Base-by-base conservation (phyloP, 139 green algal species). In the Trebouxia sp. region DNA sequence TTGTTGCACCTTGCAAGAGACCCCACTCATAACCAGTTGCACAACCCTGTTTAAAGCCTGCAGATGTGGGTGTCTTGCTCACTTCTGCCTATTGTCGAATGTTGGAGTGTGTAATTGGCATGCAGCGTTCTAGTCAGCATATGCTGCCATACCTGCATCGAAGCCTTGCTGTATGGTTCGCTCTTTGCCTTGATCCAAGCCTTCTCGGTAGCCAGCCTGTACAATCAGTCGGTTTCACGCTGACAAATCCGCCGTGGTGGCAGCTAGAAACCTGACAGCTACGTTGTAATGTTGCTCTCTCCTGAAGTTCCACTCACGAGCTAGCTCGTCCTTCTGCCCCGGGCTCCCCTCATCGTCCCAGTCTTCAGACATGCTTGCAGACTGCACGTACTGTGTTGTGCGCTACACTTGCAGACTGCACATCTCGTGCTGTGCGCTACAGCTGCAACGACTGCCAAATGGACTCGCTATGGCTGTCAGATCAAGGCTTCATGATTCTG, bases 221-320 rank as follows among this genome's bases (percentile, higher is more conserved):
- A 38, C n/a, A n/a, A n/a, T n/a, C n/a, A n/a, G n/a, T n/a, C n/a
- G n/a, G n/a, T n/a, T n/a, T n/a, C n/a, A n/a, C n/a, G n/a, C n/a
- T n/a, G n/a, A n/a, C n/a, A n/a, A n/a, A n/a, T n/a, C n/a, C n/a
- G n/a, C n/a, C n/a, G n/a, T n/a, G n/a, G n/a, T n/a, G n/a, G n/a
- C n/a, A n/a, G n/a, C n/a, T n/a, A n/a, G n/a, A n/a, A n/a, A n/a
- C n/a, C n/a, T n/a, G n/a, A 28, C n/a, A 45, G 35, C 17, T 72
- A 72, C 62, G 62, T 72, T 72, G 62, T 72, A 72, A n/a, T 72
- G 32, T 22, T 72, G 62, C 35, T 72, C 62, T 26, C 62, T 32
- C 28, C 62, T 72, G 5, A 72, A 17, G 32, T 45, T 17, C 62
- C 62, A 72, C 15, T 72, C 62, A 24, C 62, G 62, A 14, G 8